Conservation (phyloP, 768 basidiomycete genomes). For the Serendipita sp. region DNA sequence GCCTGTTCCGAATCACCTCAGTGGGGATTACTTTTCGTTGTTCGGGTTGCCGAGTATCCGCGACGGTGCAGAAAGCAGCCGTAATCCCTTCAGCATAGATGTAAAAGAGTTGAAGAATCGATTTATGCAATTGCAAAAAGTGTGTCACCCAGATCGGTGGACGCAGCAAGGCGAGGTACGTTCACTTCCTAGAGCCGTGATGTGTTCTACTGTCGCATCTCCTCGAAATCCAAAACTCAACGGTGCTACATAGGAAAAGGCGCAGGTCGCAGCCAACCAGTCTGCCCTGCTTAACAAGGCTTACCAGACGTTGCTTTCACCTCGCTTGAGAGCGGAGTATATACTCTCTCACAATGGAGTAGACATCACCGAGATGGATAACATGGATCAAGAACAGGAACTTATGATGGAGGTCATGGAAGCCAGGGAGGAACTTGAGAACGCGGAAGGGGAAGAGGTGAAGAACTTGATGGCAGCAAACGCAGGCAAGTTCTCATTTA, state of each 20-base stretch:
- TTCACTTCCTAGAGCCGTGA: not conserved
- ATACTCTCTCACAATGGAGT: slow-evolving; percentile 50
- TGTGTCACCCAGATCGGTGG: slow-evolving; percentile 82
- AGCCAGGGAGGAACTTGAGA: slow-evolving; percentile 59
- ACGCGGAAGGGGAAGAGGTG: slow-evolving; percentile 36
- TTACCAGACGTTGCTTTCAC: slow-evolving; percentile 58
- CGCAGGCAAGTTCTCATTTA: slow-evolving; percentile 28
- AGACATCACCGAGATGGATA: slow-evolving; percentile 50
- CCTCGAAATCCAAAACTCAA: no score
- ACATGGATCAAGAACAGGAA: slow-evolving; percentile 44
- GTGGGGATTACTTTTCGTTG: slow-evolving; percentile 44
- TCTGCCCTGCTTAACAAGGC: slow-evolving; percentile 73
- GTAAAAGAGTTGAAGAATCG: slow-evolving; percentile 38
- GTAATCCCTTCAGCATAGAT: slow-evolving; percentile 59
- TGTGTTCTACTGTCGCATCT: slow-evolving; percentile 26
- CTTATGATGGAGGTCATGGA: slow-evolving; percentile 71
- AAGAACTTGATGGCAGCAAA: slow-evolving; percentile 38
- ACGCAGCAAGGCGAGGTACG: slow-evolving; percentile 37
- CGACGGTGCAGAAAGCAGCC: not conserved
- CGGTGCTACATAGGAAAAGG: slow-evolving; percentile 16
- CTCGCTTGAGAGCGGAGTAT: slow-evolving; percentile 65
- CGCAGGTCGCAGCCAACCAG: slow-evolving; percentile 43
- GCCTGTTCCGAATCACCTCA: slow-evolving; percentile 33
- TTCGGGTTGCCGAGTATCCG: slow-evolving; percentile 39
- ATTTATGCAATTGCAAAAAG: slow-evolving; percentile 57